Evolutionary conservation across 1,284 basidiomycete genomes (phyloP).

Genomic region (Testicularia cyperi): DNA sequence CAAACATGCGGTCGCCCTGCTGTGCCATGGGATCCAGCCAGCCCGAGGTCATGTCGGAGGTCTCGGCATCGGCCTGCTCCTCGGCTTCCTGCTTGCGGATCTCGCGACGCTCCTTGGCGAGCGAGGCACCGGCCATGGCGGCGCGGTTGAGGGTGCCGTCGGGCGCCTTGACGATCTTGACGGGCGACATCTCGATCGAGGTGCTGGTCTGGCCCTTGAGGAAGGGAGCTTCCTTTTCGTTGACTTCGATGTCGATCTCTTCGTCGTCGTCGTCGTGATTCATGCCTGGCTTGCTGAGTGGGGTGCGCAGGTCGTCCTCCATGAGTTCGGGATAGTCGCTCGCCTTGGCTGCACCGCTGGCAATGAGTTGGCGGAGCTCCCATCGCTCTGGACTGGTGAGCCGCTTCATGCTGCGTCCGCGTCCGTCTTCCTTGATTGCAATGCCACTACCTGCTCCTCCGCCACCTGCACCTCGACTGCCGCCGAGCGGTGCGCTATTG

Average conservation of each 20-base stretch:
- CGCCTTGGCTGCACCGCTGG: conserved; percentile 86
- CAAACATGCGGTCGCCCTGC: conserved; percentile 81
- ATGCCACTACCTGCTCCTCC: conserved; percentile 24
- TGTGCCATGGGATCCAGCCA: conserved; percentile 99
- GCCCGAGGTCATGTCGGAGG: conserved; percentile 86
- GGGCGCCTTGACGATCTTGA: conserved; percentile 78
- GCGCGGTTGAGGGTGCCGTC: conserved; percentile 77
- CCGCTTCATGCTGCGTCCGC: conserved; percentile 69
- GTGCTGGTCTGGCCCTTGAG: conserved; percentile 92
- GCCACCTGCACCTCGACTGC: conserved; percentile 9
- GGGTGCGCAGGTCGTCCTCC: conserved; percentile 64
- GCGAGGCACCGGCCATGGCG: conserved; percentile 84
- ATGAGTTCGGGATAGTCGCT: conserved; percentile 95
- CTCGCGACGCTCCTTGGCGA: conserved; percentile 93
- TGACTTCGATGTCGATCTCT: conserved; percentile 93
- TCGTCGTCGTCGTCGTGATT: conserved; percentile 55
- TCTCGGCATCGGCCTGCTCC: conserved; percentile 88
- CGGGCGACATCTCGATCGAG: conserved; percentile 90
- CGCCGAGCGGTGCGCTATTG: conserved; percentile 62
- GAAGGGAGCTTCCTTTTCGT: conserved; percentile 96
- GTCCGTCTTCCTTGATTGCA: conserved; percentile 40
- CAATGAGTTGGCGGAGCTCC: conserved; percentile 98
- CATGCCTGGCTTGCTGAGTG: conserved; percentile 34
- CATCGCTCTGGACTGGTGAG: conserved; percentile 95
- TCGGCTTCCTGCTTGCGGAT: conserved; percentile 90